These are phyloP conservation scores for Dictyophora rubrovolvata DNA, from an alignment of 768 basidiomycete species.

Conservation along the genomic window DNA sequence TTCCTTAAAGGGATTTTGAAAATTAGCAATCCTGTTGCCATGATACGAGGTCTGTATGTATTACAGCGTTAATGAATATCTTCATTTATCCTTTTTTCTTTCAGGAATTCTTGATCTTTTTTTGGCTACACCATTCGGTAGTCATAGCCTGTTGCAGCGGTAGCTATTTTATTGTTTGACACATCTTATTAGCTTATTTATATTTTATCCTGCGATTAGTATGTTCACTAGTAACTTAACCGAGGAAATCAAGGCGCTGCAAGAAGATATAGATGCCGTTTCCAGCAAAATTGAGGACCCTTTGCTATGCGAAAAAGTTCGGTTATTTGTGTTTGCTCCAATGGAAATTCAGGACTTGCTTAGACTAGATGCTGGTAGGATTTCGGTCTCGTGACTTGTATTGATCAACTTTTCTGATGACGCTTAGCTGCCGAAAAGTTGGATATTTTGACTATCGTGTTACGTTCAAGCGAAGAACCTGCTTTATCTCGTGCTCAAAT, in stretches of 20 bases:
- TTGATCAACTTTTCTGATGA: neutral
- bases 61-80: slow-evolving; percentile 2
- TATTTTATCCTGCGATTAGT: slow-evolving; percentile 29
- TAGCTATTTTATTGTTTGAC: slow-evolving; percentile 19
- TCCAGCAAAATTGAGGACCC: slow-evolving; percentile 85
- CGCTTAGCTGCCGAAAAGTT: slow-evolving; percentile 49
- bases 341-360: slow-evolving; percentile 79
- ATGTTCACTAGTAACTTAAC: slow-evolving; percentile 92
- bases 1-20: slow-evolving; percentile 85
- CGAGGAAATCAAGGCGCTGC: slow-evolving; percentile 78
- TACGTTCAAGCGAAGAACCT: slow-evolving; percentile 72
- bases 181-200: neutral
- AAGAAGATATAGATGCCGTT: slow-evolving; percentile 82
- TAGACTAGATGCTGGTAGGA: slow-evolving; percentile 68
- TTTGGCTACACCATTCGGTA: slow-evolving; percentile 94
- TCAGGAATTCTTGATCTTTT: slow-evolving; percentile 80
- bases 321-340: slow-evolving; percentile 77
- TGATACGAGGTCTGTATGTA: slow-evolving; percentile 69
- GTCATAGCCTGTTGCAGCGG: slow-evolving; percentile 85
- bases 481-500: slow-evolving; percentile 67
- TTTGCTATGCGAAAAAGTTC: slow-evolving; percentile 78
- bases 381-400: neutral
- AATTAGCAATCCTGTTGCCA: slow-evolving; percentile 90
- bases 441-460: slow-evolving; percentile 68
- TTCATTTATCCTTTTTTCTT: neutral